A percentile compares a stretch with the other conserved stretches of the same genome.
Conservation (phyloP, 2,329 filamentous ascomycete genomes). For the Epichloe amarillans region DNA sequence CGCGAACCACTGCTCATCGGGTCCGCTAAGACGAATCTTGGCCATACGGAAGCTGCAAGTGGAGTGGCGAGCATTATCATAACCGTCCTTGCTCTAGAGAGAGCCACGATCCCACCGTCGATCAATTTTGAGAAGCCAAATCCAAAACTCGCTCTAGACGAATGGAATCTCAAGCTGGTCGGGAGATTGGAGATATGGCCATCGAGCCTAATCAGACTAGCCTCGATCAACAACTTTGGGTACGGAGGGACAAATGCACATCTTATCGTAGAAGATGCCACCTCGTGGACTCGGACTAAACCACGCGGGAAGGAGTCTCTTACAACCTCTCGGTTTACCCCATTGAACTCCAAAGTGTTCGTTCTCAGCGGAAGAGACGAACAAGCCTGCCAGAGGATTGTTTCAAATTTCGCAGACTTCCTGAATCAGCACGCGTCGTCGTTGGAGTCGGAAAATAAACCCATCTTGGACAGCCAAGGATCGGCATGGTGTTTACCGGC, state of each 20-base stretch:
- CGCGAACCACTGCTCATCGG: constrained; percentile 11
- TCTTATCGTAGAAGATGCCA: constrained; percentile 12
- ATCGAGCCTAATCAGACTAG: constrained; percentile 6
- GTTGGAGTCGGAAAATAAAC: no score
- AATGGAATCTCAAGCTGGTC: constrained; percentile 5
- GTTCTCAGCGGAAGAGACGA: not conserved
- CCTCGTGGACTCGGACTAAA: not conserved
- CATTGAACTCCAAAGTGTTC: not conserved
- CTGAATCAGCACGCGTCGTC: not conserved
- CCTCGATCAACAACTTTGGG: constrained; percentile 23
- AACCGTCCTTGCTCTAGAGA: constrained; percentile 12
- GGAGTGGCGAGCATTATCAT: constrained; percentile 14
- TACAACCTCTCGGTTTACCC: no score
- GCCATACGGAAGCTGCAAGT: constrained; percentile 11
- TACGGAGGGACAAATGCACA: constrained; percentile 25
- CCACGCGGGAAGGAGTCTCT: no score
- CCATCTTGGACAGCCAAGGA: no score
- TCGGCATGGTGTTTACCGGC: constrained; percentile 19
- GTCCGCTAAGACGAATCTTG: constrained; percentile 18
- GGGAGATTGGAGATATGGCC: no score
- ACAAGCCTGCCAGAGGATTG: not conserved
- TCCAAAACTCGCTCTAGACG: constrained; percentile 11
- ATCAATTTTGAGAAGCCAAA: constrained; percentile 12
- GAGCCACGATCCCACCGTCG: constrained; percentile 12
- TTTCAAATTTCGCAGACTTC: not conserved